Evolutionary conservation across 2,329 filamentous ascomycete genomes (phyloP).

Genomic region (Stachybotrys elegans): DNA sequence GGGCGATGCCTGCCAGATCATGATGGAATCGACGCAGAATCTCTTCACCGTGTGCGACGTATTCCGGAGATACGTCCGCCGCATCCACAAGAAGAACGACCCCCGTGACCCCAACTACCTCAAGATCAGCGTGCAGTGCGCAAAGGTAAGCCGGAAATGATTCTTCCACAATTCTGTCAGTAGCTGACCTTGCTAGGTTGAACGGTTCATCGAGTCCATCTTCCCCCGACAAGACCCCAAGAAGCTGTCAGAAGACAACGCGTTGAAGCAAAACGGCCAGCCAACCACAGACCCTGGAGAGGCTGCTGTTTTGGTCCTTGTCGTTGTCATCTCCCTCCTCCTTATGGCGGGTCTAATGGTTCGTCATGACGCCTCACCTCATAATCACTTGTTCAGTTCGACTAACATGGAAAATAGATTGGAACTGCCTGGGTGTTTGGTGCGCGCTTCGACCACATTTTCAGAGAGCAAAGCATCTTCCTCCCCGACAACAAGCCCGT

Average conservation of each 20-base stretch:
- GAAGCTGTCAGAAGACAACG: conserved; percentile 38
- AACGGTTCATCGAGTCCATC: conserved; percentile 91
- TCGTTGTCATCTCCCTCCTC: conserved; percentile 63
- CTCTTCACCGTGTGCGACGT: conserved; percentile 73
- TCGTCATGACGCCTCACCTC: conserved; percentile 27
- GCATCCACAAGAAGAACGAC: conserved; percentile 90
- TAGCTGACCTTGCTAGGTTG: conserved; percentile 58
- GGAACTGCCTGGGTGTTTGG: conserved; percentile 74
- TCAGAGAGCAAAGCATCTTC: conserved; percentile 18
- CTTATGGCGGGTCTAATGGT: conserved; percentile 78
- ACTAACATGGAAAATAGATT: conserved; percentile 47
- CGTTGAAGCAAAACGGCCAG: conserved; percentile 33
- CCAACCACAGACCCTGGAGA: conserved; percentile 51
- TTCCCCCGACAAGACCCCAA: conserved; percentile 81
- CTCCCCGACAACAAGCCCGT: conserved; percentile 16
- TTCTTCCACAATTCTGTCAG: not conserved
- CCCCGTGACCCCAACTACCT: conserved; percentile 89
- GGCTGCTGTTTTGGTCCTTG: conserved; percentile 58
- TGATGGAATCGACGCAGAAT: conserved; percentile 92
- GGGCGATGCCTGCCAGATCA: conserved; percentile 84
- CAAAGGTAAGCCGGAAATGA: conserved; percentile 68
- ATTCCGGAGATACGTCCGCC: conserved; percentile 71
- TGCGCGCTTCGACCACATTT: conserved; percentile 65
- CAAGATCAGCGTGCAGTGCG: conserved; percentile 85
- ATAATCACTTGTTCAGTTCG: not conserved